phyloP scores from a whole-genome alignment of 2,329 filamentous ascomycete genomes.

The Cladosporium sp. region DNA sequence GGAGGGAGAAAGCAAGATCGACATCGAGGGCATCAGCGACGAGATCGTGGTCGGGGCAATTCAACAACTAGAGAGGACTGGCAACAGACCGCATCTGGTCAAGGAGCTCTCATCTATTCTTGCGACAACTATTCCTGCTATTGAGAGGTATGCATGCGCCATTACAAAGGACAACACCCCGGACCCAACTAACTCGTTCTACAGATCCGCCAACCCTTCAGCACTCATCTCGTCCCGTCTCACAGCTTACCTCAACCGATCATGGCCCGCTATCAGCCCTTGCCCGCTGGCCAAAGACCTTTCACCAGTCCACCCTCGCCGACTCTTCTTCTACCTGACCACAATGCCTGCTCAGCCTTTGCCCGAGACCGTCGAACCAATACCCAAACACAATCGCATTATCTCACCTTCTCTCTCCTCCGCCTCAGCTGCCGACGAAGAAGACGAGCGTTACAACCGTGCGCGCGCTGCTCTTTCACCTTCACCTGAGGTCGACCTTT shows the following conservation, averaged over 20 bases:
- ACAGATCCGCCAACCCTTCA: constrained; percentile 89
- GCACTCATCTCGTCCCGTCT: constrained; percentile 94
- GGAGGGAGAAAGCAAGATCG: constrained; percentile 60
- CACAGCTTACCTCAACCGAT: constrained; percentile 83
- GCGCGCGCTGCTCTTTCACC: constrained; percentile 72
- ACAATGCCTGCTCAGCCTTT: constrained; percentile 83
- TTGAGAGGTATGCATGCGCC: constrained; percentile 76
- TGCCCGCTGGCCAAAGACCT: constrained; percentile 93
- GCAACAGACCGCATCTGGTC: constrained; percentile 89
- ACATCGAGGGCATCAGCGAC: constrained; percentile 84
- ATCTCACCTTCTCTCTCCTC: constrained; percentile 85
- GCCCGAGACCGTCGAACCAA: constrained; percentile 56
- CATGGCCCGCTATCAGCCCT: constrained; percentile 73
- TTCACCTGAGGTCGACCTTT: constrained; percentile 91
- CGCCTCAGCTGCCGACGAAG: constrained; percentile 71
- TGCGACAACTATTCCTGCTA: constrained; percentile 72
- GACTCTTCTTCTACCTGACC: constrained; percentile 95
- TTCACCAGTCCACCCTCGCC: constrained; percentile 86
- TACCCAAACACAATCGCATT: constrained; percentile 54
- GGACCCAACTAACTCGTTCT: constrained; percentile 35
- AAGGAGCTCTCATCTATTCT: constrained; percentile 88
- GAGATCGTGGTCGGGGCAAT: constrained; percentile 93
- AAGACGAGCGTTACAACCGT: constrained; percentile 60
- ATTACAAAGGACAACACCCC: constrained; percentile 24
- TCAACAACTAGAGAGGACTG: constrained; percentile 81